Evolutionary conservation across 208 protist species (phyloP).

Genomic region (Porcisia hertigi): DNA sequence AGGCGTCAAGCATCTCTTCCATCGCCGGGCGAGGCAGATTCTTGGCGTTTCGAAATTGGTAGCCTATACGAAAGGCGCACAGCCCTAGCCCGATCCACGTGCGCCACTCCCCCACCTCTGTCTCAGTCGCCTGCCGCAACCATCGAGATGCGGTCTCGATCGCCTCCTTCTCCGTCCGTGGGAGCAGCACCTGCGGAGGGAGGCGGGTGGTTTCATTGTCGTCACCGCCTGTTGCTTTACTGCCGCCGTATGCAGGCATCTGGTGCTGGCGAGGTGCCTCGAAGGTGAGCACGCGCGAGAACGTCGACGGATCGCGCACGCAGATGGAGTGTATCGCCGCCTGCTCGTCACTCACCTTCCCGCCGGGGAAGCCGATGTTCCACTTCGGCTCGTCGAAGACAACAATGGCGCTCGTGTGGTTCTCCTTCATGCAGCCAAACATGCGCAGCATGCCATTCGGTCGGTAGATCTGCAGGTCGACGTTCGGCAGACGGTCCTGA

Average conservation of each 20-base stretch:
- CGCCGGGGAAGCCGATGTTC: slow-evolving; percentile 76
- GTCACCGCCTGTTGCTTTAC: neutral
- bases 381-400: slow-evolving; percentile 75
- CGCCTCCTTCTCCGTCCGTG: slow-evolving; percentile 70
- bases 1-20: slow-evolving; percentile 85
- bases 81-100: slow-evolving; percentile 80
- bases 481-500: slow-evolving; percentile 66
- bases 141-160: slow-evolving; percentile 65
- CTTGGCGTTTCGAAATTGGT: slow-evolving; percentile 75
- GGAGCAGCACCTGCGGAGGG: slow-evolving; percentile 50
- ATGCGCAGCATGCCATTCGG: slow-evolving; percentile 87
- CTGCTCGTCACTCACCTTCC: slow-evolving; percentile 61
- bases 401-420: slow-evolving; percentile 83
- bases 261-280: slow-evolving; percentile 40
- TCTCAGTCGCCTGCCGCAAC: slow-evolving; percentile 66
- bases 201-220: neutral
- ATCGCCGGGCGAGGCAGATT: slow-evolving; percentile 61
- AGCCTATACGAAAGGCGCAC: slow-evolving; percentile 66
- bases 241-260: slow-evolving; percentile 9
- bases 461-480: slow-evolving; percentile 88
- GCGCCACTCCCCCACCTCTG: slow-evolving; percentile 82
- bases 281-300: slow-evolving; percentile 66
- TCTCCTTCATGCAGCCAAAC: slow-evolving; percentile 90
- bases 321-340: slow-evolving; percentile 81
- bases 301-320: slow-evolving; percentile 68